Evolutionary conservation across 2,329 filamentous ascomycete species (phyloP), one percentile per base, ranked within the genome.

Genomic region (Monilinia polystroma): DNA sequence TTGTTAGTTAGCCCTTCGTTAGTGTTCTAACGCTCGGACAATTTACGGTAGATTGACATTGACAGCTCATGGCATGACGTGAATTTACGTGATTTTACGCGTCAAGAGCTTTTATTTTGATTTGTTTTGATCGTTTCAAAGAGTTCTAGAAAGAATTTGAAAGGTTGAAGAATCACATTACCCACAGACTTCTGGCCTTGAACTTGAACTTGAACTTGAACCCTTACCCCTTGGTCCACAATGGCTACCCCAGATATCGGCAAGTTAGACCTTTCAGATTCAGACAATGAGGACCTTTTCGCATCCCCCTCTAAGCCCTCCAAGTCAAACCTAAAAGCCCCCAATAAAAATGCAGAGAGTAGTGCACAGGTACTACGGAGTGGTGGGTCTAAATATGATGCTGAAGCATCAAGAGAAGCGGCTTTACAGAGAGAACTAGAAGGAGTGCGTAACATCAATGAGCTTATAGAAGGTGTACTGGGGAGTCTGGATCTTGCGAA

Each of bases 361-460:
- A 73, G 71, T 67, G 68, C 68, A 20, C 66, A 68, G 32, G 51
- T 67, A 32, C 72, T 72, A 72, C 77, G 71, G 35, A 78, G 80
- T 76, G 70, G 77, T 69, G 81, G 84, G 67, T 82, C 82, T 53
- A 79, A 83, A 60, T 87, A 87, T 73, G 88, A 90, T 69, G 80
- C 82, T 4, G 84, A 90, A 72, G 87, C 90, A 74, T 83, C 85
- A 26, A 89, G 91, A 56, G 92, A 97, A 69, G 87, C 87, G 2
- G 85, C 87, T 18, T 81, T 99, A 72, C 88, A 86, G 20, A 87
- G 85, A 66, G 95, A 99, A 79, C 81, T 98, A 38, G 88, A 93
- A 70, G 90, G 89, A 58, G 88, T 99, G 43, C 87, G 90, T 67
- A 90, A 90, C 72, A 91, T 98, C 76, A 99, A 99, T 78, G 85